phyloP scores from a whole-genome alignment of 1,139 yeast species.

The Suhomyces terraborum region DNA sequence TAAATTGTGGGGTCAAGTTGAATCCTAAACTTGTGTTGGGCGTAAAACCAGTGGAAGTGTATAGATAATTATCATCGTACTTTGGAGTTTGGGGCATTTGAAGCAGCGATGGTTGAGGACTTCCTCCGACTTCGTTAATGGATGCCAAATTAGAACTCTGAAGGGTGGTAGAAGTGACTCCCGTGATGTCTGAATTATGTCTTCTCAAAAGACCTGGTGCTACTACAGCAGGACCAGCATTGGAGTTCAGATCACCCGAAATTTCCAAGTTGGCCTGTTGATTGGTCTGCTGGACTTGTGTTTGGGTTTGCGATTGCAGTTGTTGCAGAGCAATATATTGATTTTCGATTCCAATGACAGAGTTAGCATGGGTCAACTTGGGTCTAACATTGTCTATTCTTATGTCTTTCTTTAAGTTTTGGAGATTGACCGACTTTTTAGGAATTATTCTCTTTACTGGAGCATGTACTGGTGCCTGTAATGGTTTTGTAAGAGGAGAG shows the following conservation, averaged over 20 bases:
- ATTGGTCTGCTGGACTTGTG: neutral
- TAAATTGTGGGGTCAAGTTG: slow-evolving; percentile 48
- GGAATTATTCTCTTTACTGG: slow-evolving; percentile 1
- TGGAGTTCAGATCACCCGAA: neutral
- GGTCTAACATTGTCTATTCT: slow-evolving; percentile 20
- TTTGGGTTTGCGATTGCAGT: neutral
- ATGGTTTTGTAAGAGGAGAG: slow-evolving; percentile 6
- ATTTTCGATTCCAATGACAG: slow-evolving; percentile 35
- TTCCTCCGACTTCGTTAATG: slow-evolving; percentile 22
- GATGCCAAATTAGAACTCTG: slow-evolving; percentile 13
- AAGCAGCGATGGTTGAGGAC: slow-evolving; percentile 5
- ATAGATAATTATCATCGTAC: slow-evolving; percentile 33
- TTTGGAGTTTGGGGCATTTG: slow-evolving; percentile 41
- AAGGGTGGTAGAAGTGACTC: slow-evolving; percentile 20
- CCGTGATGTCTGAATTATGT: slow-evolving; percentile 35
- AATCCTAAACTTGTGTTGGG: slow-evolving; percentile 31
- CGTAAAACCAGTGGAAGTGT: slow-evolving; percentile 37
- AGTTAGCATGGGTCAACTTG: slow-evolving; percentile 29
- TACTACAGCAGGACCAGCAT: neutral
- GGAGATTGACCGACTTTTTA: neutral
- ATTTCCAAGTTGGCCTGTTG: neutral
- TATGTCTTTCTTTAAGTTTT: neutral
- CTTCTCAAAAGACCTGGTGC: slow-evolving; percentile 27
- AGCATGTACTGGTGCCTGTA: slow-evolving; percentile 1
- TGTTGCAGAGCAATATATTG: slow-evolving; percentile 15